Evolutionary conservation across 192 early-diverging fungal genomes (phyloP), one percentile per base, ranked within the genome.

Genomic region (Entomortierella chlamydospora): DNA sequence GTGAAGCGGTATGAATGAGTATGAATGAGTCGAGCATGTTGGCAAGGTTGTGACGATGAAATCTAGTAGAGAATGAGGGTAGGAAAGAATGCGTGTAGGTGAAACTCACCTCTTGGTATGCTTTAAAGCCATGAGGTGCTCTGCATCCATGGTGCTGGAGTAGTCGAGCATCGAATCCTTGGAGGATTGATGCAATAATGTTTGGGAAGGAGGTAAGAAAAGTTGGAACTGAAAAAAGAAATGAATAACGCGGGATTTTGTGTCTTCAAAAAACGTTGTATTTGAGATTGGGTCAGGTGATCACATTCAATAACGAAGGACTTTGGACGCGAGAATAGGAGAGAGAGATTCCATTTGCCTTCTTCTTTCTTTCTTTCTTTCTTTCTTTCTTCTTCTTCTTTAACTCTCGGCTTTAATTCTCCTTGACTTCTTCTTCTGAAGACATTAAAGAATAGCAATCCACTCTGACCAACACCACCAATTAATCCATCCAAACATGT

Each of bases 71-170:
- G 34, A 37, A 7, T 7, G 10, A 37, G 34, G 10, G 34, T 7
- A 50, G 34, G 34, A 37, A 10, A 37, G 34, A 6, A 5, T 10
- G n/a, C n/a, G n/a, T n/a, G n/a, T n/a, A n/a, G n/a, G 6, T 39
- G 37, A 59, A 39, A 37, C 23, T 11, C 47, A 78, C 73, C 73
- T 68, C 30, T 78, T 78, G 67, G 61, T 55, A 20, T 78, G 73
- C 42, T 70, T 78, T 23, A 78, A 15, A 17, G 73, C 67, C 73
- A 78, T 70, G 17, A 78, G 49, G 54, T 78, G 73, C 29, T 78
- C 73, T 47, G 67, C 67, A 25, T 78, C 73, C 53, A 78, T n/a
- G 18, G 67, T 52, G 22, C 33, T 49, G 28, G 61, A 67, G 11
- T 61, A 52, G 65, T 76, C 57, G 18, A 55, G 60, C 45, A 74